phyloP scores from a whole-genome alignment of 495 filamentous ascomycete species.

The Choiromyces venosus region DNA sequence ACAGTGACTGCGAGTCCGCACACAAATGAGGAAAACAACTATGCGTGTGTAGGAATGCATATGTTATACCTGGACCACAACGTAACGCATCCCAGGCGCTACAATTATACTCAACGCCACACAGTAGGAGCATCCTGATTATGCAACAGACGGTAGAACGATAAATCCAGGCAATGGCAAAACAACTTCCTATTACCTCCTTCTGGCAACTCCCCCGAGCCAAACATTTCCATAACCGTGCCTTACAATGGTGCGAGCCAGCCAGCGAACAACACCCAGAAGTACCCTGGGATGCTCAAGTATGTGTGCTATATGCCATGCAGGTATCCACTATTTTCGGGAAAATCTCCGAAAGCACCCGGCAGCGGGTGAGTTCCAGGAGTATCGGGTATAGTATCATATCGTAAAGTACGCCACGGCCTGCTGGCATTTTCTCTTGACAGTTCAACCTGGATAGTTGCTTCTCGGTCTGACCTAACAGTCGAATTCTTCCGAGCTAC shows the following conservation, averaged over 20 bases:
- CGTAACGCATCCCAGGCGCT: too few species aligned
- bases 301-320: not conserved
- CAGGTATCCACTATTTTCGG: not conserved
- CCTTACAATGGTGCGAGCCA: not conserved
- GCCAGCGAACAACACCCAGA: not conserved
- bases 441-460: not conserved
- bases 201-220: too few species aligned
- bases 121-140: too few species aligned
- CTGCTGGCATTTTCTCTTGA: not conserved
- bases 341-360: not conserved
- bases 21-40: too few species aligned
- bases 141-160: too few species aligned
- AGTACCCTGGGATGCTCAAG: too few species aligned
- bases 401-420: not conserved
- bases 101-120: too few species aligned
- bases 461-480: not conserved
- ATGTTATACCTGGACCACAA: too few species aligned
- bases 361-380: not conserved
- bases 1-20: too few species aligned
- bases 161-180: too few species aligned
- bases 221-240: accelerated
- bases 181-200: too few species aligned
- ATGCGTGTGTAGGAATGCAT: too few species aligned
- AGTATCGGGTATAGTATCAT: not conserved
- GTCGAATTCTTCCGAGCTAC: not conserved